phyloP scores from a whole-genome alignment of 2,329 filamentous ascomycete species.

The Phoma herbarum region DNA sequence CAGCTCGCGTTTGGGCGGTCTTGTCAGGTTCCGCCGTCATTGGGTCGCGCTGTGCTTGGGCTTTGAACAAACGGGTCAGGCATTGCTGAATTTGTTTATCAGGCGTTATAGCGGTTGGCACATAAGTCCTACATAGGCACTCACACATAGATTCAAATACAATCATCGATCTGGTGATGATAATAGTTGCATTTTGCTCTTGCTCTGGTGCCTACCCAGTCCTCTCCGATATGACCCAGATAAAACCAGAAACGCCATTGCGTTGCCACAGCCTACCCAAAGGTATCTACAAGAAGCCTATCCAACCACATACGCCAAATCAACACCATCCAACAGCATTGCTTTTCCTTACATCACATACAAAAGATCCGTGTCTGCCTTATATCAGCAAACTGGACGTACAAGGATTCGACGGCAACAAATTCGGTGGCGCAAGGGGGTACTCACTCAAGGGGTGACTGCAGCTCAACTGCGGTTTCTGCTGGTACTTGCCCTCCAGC shows the following conservation, averaged over 20 bases:
- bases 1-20: background rate
- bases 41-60: background rate
- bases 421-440: background rate
- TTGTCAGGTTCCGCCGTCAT: background rate
- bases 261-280: slow-evolving; percentile 8
- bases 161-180: background rate
- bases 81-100: background rate
- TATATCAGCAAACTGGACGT: slow-evolving; percentile 7
- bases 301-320: background rate
- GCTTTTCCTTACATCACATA: slow-evolving; percentile 29
- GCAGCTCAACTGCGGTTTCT: slow-evolving; percentile 96
- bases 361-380: slow-evolving; percentile 29
- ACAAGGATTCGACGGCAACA: background rate
- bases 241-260: background rate
- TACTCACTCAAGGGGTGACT: slow-evolving; percentile 91
- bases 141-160: slow-evolving; percentile 7
- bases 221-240: background rate
- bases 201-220: background rate
- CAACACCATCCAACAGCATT: slow-evolving; percentile 2
- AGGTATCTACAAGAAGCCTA: slow-evolving; percentile 8
- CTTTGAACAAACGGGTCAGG: background rate
- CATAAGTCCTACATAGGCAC: slow-evolving; percentile 18
- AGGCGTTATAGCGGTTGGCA: slow-evolving; percentile 19
- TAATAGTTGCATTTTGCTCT: slow-evolving; percentile 2
- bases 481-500: slow-evolving; percentile 83